Base-by-base conservation (phyloP, 768 basidiomycete genomes). In the Hypholoma fasciculare region DNA sequence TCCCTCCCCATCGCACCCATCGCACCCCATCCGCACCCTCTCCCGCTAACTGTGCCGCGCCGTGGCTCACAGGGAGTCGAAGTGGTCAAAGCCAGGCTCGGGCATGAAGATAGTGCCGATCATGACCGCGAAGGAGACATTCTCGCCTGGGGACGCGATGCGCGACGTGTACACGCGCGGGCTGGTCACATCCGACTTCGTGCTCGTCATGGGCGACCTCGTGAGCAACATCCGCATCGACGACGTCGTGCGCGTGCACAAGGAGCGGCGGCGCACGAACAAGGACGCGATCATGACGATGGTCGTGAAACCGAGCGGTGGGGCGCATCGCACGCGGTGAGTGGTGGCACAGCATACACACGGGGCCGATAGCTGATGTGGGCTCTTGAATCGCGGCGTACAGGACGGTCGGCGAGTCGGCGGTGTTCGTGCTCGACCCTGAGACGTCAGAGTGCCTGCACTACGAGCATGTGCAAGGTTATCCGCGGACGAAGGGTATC, bases 221-320 rank as follows among this genome's bases (percentile, higher is more conserved):
- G 90, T 99, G 63, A 96, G 94, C 75, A 98, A 93, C 70, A 82
- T 98, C 63, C 85, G 86, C 59, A 89, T 99, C 63, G 90, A 93
- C 65, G 90, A 94, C 64, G 91, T 95, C 53, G 90, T 97, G 49
- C 82, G 88, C 47, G 85, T 84, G 61, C 96, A 98, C 77, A 94
- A 90, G 79, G 90, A 91, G 71, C 78, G 94, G 51, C 79, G 94
- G 60, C 89, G 88, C 72, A 83, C 79, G 59, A 93, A 96, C 72
- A 92, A 93, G 76, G 92, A 98, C 69, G 92, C 90, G 39, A 94
- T 95, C 67, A 95, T 99, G 94, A 95, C 94, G 26, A 94, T 98
- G 80, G 94, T 93, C 13, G 90, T 92, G 57, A 92, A 92, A 72
- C 87, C 90, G 73, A 85, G 85, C 63, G 89, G 89, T 13, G 79